Evolutionary conservation across 2,329 filamentous ascomycete genomes (phyloP).

Genomic region (Colletotrichum musae): DNA sequence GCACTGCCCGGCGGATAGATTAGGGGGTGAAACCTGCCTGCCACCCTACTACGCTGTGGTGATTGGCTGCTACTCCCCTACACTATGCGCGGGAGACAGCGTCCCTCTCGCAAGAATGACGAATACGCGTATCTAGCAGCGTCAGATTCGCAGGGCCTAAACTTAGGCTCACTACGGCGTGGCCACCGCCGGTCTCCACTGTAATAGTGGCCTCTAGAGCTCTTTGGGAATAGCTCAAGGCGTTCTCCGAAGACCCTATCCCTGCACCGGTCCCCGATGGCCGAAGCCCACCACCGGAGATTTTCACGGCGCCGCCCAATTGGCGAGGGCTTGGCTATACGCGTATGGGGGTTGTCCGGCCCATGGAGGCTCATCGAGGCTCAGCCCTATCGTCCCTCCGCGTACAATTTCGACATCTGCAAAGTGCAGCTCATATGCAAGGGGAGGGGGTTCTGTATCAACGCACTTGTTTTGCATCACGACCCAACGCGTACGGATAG

Average conservation of each 20-base stretch:
- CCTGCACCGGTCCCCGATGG: not conserved
- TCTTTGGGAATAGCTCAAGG: constrained; percentile 16
- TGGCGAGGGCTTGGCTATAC: not conserved
- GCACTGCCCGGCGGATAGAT: too few relatives aligned
- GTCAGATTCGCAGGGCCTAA: not conserved
- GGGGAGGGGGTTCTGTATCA: not conserved
- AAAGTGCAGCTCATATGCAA: constrained; percentile 17
- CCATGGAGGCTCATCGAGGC: constrained; percentile 7
- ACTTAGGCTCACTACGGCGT: not conserved
- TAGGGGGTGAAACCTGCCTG: too few relatives aligned
- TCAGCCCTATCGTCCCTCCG: constrained; percentile 32
- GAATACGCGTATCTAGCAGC: constrained; percentile 33
- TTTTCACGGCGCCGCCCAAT: not conserved
- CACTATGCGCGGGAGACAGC: not conserved
- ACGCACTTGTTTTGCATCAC: constrained; percentile 13
- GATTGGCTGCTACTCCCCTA: too few relatives aligned
- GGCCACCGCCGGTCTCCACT: not conserved
- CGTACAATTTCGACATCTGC: constrained; percentile 35
- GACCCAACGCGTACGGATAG: constrained; percentile 5
- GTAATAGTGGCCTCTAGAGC: not conserved
- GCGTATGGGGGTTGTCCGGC: constrained; percentile 27
- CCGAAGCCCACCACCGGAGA: not conserved
- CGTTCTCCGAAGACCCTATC: not conserved
- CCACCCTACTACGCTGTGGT: too few relatives aligned
- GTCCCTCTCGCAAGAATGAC: constrained; percentile 13